These are phyloP conservation scores for Dioscorea cayenensis DNA, from an alignment of 116 monocot genomes.

Conservation along the genomic window DNA sequence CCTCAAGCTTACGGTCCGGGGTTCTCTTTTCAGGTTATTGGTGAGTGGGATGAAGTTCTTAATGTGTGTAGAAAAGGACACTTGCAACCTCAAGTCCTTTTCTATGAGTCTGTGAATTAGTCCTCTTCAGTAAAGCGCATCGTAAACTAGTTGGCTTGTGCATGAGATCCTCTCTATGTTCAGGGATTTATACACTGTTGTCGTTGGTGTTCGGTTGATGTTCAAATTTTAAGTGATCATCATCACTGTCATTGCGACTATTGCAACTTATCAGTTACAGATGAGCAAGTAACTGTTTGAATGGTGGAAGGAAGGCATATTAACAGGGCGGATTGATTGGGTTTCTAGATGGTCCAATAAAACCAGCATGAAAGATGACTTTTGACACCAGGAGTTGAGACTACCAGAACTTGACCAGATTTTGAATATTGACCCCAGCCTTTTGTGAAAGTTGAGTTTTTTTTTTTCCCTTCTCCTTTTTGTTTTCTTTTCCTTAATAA, in stretches of 20 bases:
- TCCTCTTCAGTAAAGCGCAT: background rate
- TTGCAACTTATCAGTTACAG: background rate
- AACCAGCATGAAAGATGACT: background rate
- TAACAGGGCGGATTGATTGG: background rate
- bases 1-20: background rate
- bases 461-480: background rate
- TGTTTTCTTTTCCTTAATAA: background rate
- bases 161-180: background rate
- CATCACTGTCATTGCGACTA: background rate
- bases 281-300: background rate
- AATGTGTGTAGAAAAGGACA: conserved; percentile 73
- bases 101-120: conserved; percentile 68
- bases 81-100: conserved; percentile 91
- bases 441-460: background rate
- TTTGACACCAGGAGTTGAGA: background rate
- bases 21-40: conserved; percentile 50
- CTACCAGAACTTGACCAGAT: background rate
- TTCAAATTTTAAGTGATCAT: background rate
- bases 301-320: background rate
- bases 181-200: background rate
- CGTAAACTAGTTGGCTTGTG: background rate
- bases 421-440: background rate
- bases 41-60: conserved; percentile 76
- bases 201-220: background rate
- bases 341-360: background rate